Conservation (phyloP, 169 alveolate genomes). For the Plasmodium ovale region DNA sequence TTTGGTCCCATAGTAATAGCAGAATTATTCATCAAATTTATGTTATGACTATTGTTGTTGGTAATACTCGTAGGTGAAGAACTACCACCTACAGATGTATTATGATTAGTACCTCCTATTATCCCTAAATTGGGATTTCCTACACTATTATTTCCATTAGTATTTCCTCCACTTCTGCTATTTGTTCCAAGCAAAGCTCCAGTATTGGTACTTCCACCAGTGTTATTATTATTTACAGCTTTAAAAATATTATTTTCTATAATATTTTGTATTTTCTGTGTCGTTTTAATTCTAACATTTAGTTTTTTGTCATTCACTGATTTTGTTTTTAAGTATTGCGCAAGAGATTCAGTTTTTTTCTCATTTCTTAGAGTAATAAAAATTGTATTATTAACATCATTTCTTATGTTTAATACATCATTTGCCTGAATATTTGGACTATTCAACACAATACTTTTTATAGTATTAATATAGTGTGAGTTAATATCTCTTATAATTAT, state of each 20-base stretch:
- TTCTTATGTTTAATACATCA: conserved; percentile 53
- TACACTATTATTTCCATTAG: background rate
- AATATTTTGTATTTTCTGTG: conserved; percentile 61
- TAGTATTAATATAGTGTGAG: conserved; percentile 46
- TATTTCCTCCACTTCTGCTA: background rate
- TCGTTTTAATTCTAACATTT: conserved; percentile 70
- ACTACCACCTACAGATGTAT: background rate
- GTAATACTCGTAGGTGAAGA: background rate
- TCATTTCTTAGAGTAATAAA: conserved; percentile 72
- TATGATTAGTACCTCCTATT: background rate
- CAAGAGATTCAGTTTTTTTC: conserved; percentile 62
- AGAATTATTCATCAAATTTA: background rate
- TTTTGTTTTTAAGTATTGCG: conserved; percentile 68
- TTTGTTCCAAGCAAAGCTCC: too few relatives aligned
- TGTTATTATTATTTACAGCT: background rate
- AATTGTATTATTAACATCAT: conserved; percentile 71
- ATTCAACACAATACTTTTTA: conserved; percentile 43
- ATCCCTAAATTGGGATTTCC: background rate
- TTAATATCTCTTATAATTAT: conserved; percentile 65
- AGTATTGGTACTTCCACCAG: background rate
- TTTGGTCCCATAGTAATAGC: conserved; percentile 20
- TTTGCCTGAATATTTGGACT: conserved; percentile 39
- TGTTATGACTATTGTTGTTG: background rate
- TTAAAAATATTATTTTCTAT: conserved; percentile 70
- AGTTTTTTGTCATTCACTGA: conserved; percentile 53